Percentiles rank a stretch among this genome's conserved stretches.
phyloP scores from a whole-genome alignment of 2,329 filamentous ascomycete species.

The Aspergillus brunneoviolaceus region DNA sequence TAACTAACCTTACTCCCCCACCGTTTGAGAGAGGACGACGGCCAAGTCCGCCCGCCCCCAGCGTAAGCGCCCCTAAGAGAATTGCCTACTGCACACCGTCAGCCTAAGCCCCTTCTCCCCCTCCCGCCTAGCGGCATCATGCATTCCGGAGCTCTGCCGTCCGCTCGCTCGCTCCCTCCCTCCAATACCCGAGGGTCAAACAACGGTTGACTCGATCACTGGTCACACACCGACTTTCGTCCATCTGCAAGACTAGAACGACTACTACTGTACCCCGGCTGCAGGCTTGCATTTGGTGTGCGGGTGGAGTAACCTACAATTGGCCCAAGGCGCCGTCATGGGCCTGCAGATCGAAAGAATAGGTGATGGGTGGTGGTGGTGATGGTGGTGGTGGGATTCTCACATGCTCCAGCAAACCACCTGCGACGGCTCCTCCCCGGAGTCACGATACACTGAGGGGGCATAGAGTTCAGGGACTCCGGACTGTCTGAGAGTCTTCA shows the following conservation, averaged over 20 bases:
- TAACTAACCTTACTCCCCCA: not conserved
- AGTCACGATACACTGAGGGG: not conserved
- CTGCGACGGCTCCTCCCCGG: not conserved
- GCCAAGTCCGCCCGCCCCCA: not conserved
- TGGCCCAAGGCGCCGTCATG: constrained; percentile 5
- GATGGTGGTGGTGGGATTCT: not conserved
- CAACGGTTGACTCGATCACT: not conserved
- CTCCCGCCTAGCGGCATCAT: constrained; percentile 7
- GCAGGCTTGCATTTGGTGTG: not conserved
- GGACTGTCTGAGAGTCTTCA: not conserved
- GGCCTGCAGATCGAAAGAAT: constrained; percentile 6
- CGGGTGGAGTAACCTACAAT: not conserved
- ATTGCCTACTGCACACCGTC: not conserved
- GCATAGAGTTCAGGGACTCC: not conserved
- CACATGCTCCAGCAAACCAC: constrained; percentile 6
- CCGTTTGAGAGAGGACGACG: not conserved
- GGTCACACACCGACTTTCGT: constrained; percentile 8
- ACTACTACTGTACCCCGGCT: not conserved
- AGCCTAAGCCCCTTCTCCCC: not conserved
- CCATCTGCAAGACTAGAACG: not conserved
- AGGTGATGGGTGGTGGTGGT: not conserved
- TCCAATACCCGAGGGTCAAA: constrained; percentile 3
- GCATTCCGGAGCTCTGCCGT: constrained; percentile 6
- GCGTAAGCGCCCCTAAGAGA: not conserved
- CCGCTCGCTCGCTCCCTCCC: constrained; percentile 1